phyloP scores from a whole-genome alignment of 2,329 filamentous ascomycete species.

The Aureobasidium leucospermi region DNA sequence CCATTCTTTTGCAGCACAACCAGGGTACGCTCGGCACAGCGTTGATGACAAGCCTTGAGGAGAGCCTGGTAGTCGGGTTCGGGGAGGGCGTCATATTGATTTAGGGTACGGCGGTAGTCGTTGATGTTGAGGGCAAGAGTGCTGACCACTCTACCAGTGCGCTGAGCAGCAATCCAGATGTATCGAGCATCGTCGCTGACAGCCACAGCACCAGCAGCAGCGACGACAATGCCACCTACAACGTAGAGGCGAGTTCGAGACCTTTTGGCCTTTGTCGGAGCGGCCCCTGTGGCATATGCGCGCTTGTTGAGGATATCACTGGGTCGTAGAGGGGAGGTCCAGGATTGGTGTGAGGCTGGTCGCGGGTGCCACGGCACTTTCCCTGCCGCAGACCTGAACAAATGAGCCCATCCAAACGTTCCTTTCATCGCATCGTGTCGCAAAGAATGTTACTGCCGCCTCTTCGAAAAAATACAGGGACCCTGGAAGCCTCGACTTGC shows the following conservation, averaged over 20 bases:
- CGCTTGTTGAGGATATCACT: constrained; percentile 4
- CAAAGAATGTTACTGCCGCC: background rate
- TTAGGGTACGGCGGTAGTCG: constrained; percentile 81
- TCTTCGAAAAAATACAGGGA: background rate
- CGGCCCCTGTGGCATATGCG: constrained; percentile 14
- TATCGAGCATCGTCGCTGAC: constrained; percentile 64
- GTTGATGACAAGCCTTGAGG: constrained; percentile 78
- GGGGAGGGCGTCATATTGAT: constrained; percentile 57
- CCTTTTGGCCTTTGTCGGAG: constrained; percentile 23
- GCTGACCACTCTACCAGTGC: constrained; percentile 69
- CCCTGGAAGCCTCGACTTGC: constrained; percentile 1
- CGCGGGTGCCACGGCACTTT: background rate
- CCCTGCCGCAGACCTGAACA: constrained; percentile 7
- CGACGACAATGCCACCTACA: constrained; percentile 21
- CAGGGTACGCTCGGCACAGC: constrained; percentile 83
- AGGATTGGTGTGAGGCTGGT: background rate
- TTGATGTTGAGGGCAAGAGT: constrained; percentile 77
- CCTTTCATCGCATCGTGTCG: constrained; percentile 10
- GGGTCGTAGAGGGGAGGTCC: background rate
- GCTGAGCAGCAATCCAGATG: constrained; percentile 65
- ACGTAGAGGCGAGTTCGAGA: constrained; percentile 18
- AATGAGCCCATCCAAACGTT: constrained; percentile 4
- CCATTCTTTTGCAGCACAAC: constrained; percentile 89
- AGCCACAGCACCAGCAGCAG: constrained; percentile 36
- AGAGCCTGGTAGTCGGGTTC: constrained; percentile 55